Base-by-base conservation (phyloP, 805 yeast species). In the Vanderwaltozyma polyspora region DNA sequence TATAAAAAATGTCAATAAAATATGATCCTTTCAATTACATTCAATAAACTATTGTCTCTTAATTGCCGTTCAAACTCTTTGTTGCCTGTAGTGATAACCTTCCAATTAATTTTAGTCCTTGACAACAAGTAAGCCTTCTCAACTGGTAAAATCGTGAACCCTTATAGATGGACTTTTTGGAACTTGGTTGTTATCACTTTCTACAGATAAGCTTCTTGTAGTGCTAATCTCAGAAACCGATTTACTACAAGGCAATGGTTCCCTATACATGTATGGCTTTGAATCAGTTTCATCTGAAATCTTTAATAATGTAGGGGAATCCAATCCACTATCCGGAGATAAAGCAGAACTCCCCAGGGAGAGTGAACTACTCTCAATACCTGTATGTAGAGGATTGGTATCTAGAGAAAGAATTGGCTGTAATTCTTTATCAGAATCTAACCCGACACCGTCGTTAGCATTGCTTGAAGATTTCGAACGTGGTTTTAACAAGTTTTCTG, bases 401-500 rank as follows among this genome's bases (percentile, higher is more conserved):
- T 52, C 49, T 7, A 55, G 33, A 0, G 54, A 45, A 17, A 55
- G 37, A 9, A 52, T 43, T 11, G 59, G 59, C 22, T 35, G 13
- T 6, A 5, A 17, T 21, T 8, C 11, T 14, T 28, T 31, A 19
- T 29, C 18, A 10, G 4, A 2, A 3, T 16, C n/a, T 12, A 25
- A 24, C 30, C 31, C 6, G 44, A 39, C n/a, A 17, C 13, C 15
- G 3, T n/a, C 6, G 5, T 24, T 21, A 5, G 29, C 4, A 18
- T 17, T 11, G 6, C 19, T 23, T 4, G 29, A 24, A 12, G 36
- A 29, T 17, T 37, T 46, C 3, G 50, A 49, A 28, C 51, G 47
- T 34, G 58, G 57, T 33, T 49, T 52, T 13, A 60, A 31, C 15
- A 62, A 37, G 1, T 63, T 52, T 34, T 62, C 66, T 6, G 60